A percentile compares a stretch with the other conserved stretches of the same genome.
Evolutionary conservation across 2,329 filamentous ascomycete genomes (phyloP).

Genomic region (Trichoderma polysporum): DNA sequence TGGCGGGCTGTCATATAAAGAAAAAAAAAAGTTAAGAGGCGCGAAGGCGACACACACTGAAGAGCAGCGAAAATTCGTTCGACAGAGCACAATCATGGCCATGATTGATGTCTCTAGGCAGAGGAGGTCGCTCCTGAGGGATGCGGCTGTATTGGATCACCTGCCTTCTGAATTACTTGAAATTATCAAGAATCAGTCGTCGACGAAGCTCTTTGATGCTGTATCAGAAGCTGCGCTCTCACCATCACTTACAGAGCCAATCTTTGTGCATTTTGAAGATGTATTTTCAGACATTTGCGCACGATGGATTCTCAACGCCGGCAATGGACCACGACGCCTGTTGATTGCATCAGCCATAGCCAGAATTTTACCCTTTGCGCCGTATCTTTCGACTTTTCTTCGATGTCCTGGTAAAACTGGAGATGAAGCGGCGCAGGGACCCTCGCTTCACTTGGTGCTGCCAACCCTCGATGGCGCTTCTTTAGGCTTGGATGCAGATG

Average conservation of each 20-base stretch:
- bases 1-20: conserved; percentile 20
- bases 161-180: conserved; percentile 70
- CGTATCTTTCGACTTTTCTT: conserved; percentile 73
- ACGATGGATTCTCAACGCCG: conserved; percentile 64
- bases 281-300: conserved; percentile 81
- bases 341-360: conserved; percentile 69
- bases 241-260: conserved; percentile 65
- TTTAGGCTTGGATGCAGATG: conserved; percentile 25
- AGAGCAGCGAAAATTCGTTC: conserved; percentile 27
- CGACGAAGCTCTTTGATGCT: conserved; percentile 67
- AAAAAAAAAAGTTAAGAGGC: conserved; percentile 28
- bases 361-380: conserved; percentile 76
- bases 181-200: conserved; percentile 62
- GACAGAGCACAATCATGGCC: conserved; percentile 49
- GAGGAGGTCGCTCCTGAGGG: conserved; percentile 55
- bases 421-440: conserved; percentile 18
- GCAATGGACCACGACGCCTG: conserved; percentile 40
- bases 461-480: conserved; percentile 32
- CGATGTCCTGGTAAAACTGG: conserved; percentile 42
- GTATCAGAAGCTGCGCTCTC: conserved; percentile 69
- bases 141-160: conserved; percentile 54
- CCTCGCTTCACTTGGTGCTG: conserved; percentile 34
- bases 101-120: conserved; percentile 55
- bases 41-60: conserved; percentile 24
- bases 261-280: conserved; percentile 73